A percentile compares a stretch with the other conserved stretches of the same genome.
Conservation (phyloP, 352 stramenopile genomes). For the Phytophthora crassamura region DNA sequence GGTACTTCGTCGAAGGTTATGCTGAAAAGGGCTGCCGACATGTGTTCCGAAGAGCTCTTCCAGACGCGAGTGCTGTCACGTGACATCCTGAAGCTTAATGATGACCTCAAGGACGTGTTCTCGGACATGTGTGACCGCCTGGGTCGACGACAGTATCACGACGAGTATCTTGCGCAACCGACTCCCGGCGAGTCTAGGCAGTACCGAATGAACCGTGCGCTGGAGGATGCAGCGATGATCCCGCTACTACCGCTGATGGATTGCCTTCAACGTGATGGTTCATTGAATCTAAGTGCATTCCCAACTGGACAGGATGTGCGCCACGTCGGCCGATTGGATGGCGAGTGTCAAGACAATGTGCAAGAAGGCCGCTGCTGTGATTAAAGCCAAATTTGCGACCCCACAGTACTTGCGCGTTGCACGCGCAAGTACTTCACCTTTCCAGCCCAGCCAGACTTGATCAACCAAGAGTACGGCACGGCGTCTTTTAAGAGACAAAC, state of each 20-base stretch:
- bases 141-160: slow-evolving; percentile 16
- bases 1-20: slow-evolving; percentile 21
- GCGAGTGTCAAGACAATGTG: slow-evolving; percentile 1
- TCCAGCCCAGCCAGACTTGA: slow-evolving; percentile 11
- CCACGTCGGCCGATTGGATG: no score
- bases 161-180: slow-evolving; percentile 15
- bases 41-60: slow-evolving; percentile 35
- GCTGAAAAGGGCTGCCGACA: slow-evolving; percentile 23
- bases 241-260: slow-evolving; percentile 35
- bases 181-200: slow-evolving; percentile 13
- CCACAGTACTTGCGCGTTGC: not conserved
- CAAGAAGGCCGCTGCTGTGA: slow-evolving; percentile 3
- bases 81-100: slow-evolving; percentile 38
- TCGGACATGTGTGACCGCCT: slow-evolving; percentile 40
- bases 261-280: slow-evolving; percentile 28
- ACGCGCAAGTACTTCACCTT: slow-evolving; percentile 17
- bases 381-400: slow-evolving; percentile 25
- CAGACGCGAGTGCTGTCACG: slow-evolving; percentile 40
- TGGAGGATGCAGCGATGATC: slow-evolving; percentile 34
- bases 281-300: not conserved
- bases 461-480: slow-evolving; percentile 10
- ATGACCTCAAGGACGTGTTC: slow-evolving; percentile 41
- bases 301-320: not conserved
- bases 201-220: slow-evolving; percentile 13
- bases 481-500: slow-evolving; percentile 8